Base-by-base conservation (phyloP, 495 filamentous ascomycete species). In the Penicillium tannophilum region DNA sequence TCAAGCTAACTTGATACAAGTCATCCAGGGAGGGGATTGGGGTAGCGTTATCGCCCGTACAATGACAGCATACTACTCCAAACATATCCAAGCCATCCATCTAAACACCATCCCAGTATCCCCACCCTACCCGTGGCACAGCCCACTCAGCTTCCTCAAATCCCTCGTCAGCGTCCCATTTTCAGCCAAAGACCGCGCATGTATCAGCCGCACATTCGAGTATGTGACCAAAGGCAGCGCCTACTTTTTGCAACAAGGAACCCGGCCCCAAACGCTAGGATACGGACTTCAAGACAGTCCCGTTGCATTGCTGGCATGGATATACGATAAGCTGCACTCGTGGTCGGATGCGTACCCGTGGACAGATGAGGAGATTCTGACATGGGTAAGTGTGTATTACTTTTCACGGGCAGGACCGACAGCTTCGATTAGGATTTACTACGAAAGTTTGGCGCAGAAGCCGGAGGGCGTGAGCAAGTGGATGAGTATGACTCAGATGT, bases 311-410 rank as follows among this genome's bases (percentile, higher is more conserved):
- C 68, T 84, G 3, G 74, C 80, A 4, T 86, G 82, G 83, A 80
- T 84, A 17, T 81, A 79, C 57, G 81, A 84, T 47, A 82, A 84
- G 54, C 65, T 85, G 43, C 74, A 82, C 54, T 63, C 65, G 51
- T 83, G 80, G 78, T 74, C 79, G 0, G 81, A 84, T 46, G 56
- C 42, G 20, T 83, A 82, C 56, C 58, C 72, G 1, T 86, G 82
- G 81, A 81, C 79, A 0, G 79, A 81, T 41, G 80, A 84, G 30
- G 81, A 83, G 64, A 75, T 85, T 20, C 55, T 83, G 41, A 82
- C 79, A 0, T 84, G 82, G 83, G 69, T 84, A 19, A 76, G 69
- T 58, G 73, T 84, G 16, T 84, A 85, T 63, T 75, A 66, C 35
- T 82, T 84, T 66, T 78, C 77, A n/a, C 68, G 66, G 12, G 79